Conservation (phyloP, 179 eudicot species). For the Dionaea muscipula region DNA sequence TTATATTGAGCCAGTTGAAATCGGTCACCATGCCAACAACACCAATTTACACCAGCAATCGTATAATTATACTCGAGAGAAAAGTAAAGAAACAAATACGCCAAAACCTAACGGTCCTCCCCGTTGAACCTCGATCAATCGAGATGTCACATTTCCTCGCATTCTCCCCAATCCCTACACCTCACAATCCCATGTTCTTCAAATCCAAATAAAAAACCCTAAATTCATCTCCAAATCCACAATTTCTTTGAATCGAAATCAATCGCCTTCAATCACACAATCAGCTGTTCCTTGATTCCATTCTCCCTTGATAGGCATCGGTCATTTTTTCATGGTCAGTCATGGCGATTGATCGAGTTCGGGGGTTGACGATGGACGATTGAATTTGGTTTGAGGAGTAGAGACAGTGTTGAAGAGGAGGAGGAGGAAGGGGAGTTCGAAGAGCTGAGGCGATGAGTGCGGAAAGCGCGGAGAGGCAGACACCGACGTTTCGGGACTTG, state of each 20-base stretch:
- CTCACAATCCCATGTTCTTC: neutral
- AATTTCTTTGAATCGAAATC: too few relatives aligned
- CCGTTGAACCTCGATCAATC: slow-evolving; percentile 8
- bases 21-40: too few relatives aligned
- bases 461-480: slow-evolving; percentile 29
- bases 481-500: slow-evolving; percentile 46
- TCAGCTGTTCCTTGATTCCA: too few relatives aligned
- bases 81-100: neutral
- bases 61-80: neutral
- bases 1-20: too few relatives aligned
- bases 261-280: neutral
- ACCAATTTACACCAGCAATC: too few relatives aligned
- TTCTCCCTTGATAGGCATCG: neutral
- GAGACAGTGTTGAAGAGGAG: too few relatives aligned
- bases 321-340: neutral
- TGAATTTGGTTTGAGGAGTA: neutral
- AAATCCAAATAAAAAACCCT: too few relatives aligned
- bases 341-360: neutral
- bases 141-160: neutral
- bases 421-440: neutral
- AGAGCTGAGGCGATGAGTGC: neutral
- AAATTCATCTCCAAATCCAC: too few relatives aligned
- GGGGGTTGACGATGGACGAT: neutral
- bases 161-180: neutral
- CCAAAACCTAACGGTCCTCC: slow-evolving; percentile 18